Percentiles rank a stretch among this genome's conserved stretches.
Evolutionary conservation across 345 rosid species (phyloP).

Genomic region (Brassica cretica): DNA sequence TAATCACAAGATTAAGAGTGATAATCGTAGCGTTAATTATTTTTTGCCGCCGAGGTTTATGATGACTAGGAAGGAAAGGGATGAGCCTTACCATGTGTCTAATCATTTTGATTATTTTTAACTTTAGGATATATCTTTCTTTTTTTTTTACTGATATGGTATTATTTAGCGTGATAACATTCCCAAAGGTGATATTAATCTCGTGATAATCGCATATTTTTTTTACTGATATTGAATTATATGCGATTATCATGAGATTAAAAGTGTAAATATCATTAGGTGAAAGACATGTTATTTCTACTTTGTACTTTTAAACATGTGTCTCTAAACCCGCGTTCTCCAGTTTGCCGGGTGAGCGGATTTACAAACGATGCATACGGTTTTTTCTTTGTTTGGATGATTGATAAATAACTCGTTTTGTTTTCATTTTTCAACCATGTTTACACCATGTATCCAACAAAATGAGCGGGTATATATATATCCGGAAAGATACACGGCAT

Average conservation of each 20-base stretch:
- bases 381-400: too few species aligned
- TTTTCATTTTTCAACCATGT: background rate
- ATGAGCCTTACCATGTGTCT: constrained; percentile 75
- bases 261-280: constrained; percentile 25
- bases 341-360: too few species aligned
- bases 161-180: background rate
- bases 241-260: background rate
- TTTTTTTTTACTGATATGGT: constrained; percentile 18
- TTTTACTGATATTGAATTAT: constrained; percentile 8
- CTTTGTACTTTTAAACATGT: background rate
- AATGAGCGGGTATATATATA: background rate
- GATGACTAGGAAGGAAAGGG: constrained; percentile 70
- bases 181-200: too few species aligned
- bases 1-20: constrained; percentile 40
- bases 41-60: constrained; percentile 46
- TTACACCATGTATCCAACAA: background rate
- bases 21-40: constrained; percentile 38
- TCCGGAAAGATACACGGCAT: background rate
- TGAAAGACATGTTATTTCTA: background rate
- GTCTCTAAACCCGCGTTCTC: too few species aligned
- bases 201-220: background rate
- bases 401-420: background rate
- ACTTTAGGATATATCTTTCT: constrained; percentile 9
- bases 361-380: too few species aligned
- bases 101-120: constrained; percentile 84